A percentile compares a stretch with the other conserved stretches of the same genome.
Conservation (phyloP, 176 grass and related monocot genomes). For the Hordeum marinum region DNA sequence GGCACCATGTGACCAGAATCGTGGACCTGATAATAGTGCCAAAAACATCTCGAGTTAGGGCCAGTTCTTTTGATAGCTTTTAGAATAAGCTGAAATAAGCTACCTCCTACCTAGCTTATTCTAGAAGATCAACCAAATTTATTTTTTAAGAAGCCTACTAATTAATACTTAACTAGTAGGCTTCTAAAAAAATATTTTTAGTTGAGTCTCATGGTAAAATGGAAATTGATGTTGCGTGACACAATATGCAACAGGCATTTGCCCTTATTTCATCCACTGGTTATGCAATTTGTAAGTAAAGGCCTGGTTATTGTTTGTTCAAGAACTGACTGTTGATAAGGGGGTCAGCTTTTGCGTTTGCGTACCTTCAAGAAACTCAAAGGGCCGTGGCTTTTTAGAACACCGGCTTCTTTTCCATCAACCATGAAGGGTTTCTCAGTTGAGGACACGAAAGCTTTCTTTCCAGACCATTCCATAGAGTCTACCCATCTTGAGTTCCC, state of each 20-base stretch:
- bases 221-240: neutral
- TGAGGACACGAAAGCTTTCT: slow-evolving; percentile 63
- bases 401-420: slow-evolving; percentile 68
- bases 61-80: no score
- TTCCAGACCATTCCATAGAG: slow-evolving; percentile 87
- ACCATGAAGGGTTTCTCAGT: slow-evolving; percentile 54
- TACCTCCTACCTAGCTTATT: no score
- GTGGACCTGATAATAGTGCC: slow-evolving; percentile 46
- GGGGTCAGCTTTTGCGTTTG: neutral
- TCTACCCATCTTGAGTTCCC: slow-evolving; percentile 97
- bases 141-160: no score
- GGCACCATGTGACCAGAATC: slow-evolving; percentile 94
- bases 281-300: no score
- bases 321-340: neutral
- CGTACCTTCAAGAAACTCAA: slow-evolving; percentile 84
- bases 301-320: neutral
- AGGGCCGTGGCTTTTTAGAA: slow-evolving; percentile 74
- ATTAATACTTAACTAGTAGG: no score
- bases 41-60: neutral
- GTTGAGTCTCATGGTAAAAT: neutral
- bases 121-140: no score
- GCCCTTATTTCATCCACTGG: no score
- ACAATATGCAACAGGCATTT: neutral
- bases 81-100: no score
- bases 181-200: no score